Percentiles rank a stretch among this genome's conserved stretches.
Conservation (phyloP, 2,329 filamentous ascomycete species). For the Colletotrichum falcatum region DNA sequence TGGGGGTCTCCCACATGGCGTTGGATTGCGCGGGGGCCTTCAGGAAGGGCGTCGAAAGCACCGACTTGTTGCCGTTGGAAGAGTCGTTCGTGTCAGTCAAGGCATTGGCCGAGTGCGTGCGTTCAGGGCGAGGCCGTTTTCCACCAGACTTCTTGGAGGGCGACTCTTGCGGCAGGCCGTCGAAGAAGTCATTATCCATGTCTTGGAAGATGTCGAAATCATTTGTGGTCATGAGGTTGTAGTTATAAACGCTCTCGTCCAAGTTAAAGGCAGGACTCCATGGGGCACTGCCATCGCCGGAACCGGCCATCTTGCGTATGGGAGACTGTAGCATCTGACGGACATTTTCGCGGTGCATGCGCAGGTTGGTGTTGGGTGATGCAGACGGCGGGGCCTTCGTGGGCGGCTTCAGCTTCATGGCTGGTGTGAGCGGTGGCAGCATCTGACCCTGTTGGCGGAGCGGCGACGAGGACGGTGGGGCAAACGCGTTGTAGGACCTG, state of each 20-base stretch:
- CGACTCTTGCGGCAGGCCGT: slow-evolving; percentile 63
- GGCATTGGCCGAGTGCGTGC: slow-evolving; percentile 71
- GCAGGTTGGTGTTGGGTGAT: slow-evolving; percentile 92
- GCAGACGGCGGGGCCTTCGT: slow-evolving; percentile 75
- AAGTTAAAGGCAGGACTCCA: slow-evolving; percentile 78
- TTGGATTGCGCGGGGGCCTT: slow-evolving; percentile 58
- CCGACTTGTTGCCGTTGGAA: slow-evolving; percentile 61
- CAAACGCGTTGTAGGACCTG: slow-evolving; percentile 64
- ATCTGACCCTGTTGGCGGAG: slow-evolving; percentile 72
- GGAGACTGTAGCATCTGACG: slow-evolving; percentile 85
- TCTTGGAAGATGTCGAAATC: slow-evolving; percentile 74
- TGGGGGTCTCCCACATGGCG: slow-evolving; percentile 65
- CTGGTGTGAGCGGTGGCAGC: slow-evolving; percentile 83
- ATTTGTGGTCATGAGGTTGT: slow-evolving; percentile 58
- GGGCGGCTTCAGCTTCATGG: slow-evolving; percentile 81
- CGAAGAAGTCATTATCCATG: slow-evolving; percentile 52
- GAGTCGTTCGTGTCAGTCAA: slow-evolving; percentile 70
- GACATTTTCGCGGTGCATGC: slow-evolving; percentile 87
- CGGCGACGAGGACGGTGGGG: slow-evolving; percentile 75
- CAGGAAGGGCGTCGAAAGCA: slow-evolving; percentile 63
- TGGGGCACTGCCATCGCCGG: slow-evolving; percentile 61
- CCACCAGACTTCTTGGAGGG: slow-evolving; percentile 71
- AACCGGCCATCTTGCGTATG: slow-evolving; percentile 59
- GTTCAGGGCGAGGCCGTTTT: slow-evolving; percentile 68
- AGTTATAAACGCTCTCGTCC: slow-evolving; percentile 66